Evolutionary conservation across 768 basidiomycete species (phyloP).

Genomic region (Austroboletus eburneus): DNA sequence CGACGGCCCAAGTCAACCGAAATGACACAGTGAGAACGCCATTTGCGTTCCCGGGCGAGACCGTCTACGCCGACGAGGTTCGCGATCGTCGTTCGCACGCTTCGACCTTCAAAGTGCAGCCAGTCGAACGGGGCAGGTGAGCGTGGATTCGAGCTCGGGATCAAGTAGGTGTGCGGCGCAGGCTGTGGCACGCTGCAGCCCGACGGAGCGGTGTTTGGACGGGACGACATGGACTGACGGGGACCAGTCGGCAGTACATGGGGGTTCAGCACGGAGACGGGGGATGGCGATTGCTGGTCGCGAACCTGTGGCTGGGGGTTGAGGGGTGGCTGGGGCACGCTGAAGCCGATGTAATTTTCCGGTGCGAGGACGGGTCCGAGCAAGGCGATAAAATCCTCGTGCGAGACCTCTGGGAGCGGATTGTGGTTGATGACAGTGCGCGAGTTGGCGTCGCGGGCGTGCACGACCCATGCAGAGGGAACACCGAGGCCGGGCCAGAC

Average conservation of each 20-base stretch:
- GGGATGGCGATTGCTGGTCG: conserved; percentile 22
- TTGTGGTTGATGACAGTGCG: conserved; percentile 83
- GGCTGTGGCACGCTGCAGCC: conserved; percentile 14
- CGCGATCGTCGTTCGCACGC: conserved; percentile 71
- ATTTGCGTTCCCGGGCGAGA: conserved; percentile 76
- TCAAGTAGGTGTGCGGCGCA: conserved; percentile 5
- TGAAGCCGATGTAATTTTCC: conserved; percentile 58
- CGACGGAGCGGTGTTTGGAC: conserved; percentile 29
- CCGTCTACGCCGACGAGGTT: conserved; percentile 80
- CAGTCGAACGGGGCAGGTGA: conserved; percentile 81
- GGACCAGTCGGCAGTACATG: conserved; percentile 24
- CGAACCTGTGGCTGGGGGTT: conserved; percentile 15
- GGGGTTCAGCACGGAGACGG: conserved; percentile 27
- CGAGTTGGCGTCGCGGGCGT: conserved; percentile 61
- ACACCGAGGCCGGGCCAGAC: conserved; percentile 68
- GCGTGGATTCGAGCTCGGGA: conserved; percentile 41
- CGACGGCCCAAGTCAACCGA: conserved; percentile 75
- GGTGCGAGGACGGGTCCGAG: conserved; percentile 79
- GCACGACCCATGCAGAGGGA: conserved; percentile 78
- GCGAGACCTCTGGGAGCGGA: conserved; percentile 80
- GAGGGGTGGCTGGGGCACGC: conserved; percentile 15
- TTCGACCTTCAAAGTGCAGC: conserved; percentile 82
- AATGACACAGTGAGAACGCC: conserved; percentile 79
- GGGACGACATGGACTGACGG: conserved; percentile 32
- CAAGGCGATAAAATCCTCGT: conserved; percentile 79